Percentiles rank a stretch among this genome's conserved stretches.
Evolutionary conservation across 768 basidiomycete genomes (phyloP).

Genomic region (Lepiota subincarnata): DNA sequence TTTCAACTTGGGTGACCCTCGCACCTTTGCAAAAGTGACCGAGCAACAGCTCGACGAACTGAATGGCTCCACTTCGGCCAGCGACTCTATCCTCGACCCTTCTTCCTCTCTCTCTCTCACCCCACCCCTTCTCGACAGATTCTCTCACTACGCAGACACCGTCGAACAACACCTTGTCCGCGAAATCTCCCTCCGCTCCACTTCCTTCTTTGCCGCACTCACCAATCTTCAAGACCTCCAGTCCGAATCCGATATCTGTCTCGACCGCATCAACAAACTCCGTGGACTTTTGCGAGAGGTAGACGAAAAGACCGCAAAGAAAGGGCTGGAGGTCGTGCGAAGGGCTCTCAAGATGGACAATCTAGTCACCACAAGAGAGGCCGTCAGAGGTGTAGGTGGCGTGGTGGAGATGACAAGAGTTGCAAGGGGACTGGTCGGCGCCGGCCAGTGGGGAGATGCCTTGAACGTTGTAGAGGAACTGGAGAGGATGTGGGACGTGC

Average conservation of each 20-base stretch:
- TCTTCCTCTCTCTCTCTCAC: slow-evolving; percentile 56
- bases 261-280: slow-evolving; percentile 69
- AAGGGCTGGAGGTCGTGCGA: slow-evolving; percentile 72
- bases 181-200: slow-evolving; percentile 86
- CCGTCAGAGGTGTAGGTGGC: slow-evolving; percentile 59
- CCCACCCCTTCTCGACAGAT: slow-evolving; percentile 77
- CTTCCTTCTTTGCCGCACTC: slow-evolving; percentile 95
- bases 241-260: slow-evolving; percentile 80
- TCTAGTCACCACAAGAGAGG: slow-evolving; percentile 55
- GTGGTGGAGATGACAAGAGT: slow-evolving; percentile 77
- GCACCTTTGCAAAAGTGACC: slow-evolving; percentile 73
- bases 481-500: slow-evolving; percentile 50
- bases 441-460: slow-evolving; percentile 87
- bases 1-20: slow-evolving; percentile 82
- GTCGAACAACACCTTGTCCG: slow-evolving; percentile 92
- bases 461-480: slow-evolving; percentile 70
- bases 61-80: slow-evolving; percentile 15
- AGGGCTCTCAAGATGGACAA: slow-evolving; percentile 59
- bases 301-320: slow-evolving; percentile 71
- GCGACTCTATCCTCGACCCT: slow-evolving; percentile 37
- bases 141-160: slow-evolving; percentile 89
- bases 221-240: slow-evolving; percentile 92
- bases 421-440: slow-evolving; percentile 67
- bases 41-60: slow-evolving; percentile 38
- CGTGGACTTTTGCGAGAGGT: slow-evolving; percentile 70